phyloP scores from a whole-genome alignment of 176 grass and related monocot species.

The Aegilops umbellulata region DNA sequence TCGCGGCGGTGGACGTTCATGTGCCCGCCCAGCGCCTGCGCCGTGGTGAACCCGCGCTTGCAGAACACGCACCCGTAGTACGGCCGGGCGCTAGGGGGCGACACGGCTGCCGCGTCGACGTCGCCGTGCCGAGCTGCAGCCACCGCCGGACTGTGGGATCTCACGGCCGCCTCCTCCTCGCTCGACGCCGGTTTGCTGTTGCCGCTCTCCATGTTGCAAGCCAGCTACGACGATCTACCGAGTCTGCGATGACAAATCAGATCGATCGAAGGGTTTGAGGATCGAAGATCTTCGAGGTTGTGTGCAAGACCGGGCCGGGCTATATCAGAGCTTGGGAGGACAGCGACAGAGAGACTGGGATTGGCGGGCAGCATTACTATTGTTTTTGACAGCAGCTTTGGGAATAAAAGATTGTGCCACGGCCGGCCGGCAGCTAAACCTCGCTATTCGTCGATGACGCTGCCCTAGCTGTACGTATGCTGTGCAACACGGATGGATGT shows the following conservation, averaged over 20 bases:
- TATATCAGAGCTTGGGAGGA: background rate
- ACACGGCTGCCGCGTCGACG: background rate
- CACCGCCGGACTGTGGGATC: background rate
- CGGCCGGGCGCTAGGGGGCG: background rate
- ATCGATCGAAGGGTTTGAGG: background rate
- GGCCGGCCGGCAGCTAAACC: conserved; percentile 21
- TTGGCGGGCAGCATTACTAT: background rate
- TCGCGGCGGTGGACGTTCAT: conserved; percentile 73
- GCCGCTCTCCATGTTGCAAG: conserved; percentile 2
- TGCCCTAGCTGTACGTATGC: background rate
- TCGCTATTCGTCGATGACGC: background rate
- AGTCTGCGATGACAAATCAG: background rate
- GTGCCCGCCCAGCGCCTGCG: conserved; percentile 69
- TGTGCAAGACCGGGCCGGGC: background rate
- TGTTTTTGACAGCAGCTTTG: background rate
- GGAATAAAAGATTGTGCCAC: background rate
- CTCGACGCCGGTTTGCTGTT: conserved; percentile 22
- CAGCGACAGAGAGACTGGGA: background rate
- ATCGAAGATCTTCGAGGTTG: background rate
- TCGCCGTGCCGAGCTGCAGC: background rate
- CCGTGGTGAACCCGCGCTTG: conserved; percentile 68
- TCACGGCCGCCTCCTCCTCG: conserved; percentile 23
- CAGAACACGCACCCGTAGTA: conserved; percentile 77
- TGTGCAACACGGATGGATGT: background rate
- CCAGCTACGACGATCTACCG: background rate